Percentiles rank a stretch among this genome's conserved stretches.
phyloP scores from a whole-genome alignment of 495 filamentous ascomycete species.

The Patellaria atrata region DNA sequence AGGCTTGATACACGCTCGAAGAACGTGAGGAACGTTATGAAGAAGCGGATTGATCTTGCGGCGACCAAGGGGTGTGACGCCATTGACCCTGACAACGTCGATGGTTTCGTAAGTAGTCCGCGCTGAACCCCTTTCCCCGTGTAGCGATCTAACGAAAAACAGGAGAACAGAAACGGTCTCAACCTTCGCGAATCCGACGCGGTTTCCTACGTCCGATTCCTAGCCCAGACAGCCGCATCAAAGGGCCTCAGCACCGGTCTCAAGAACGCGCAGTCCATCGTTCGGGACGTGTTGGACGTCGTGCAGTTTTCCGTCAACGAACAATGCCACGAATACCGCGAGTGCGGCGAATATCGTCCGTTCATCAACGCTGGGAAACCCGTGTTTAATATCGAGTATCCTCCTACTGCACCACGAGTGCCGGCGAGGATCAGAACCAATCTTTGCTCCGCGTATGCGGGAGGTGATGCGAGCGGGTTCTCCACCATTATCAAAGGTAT shows the following conservation, averaged over 20 bases:
- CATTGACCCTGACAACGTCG: constrained; percentile 62
- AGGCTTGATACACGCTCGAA: constrained; percentile 41
- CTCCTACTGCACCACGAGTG: constrained; percentile 22
- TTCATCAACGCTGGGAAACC: constrained; percentile 46
- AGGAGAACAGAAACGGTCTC: constrained; percentile 36
- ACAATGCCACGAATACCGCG: constrained; percentile 45
- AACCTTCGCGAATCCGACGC: constrained; percentile 38
- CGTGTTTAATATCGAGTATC: constrained; percentile 61
- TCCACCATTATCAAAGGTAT: constrained; percentile 48
- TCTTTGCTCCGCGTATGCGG: constrained; percentile 21
- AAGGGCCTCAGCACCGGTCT: constrained; percentile 43
- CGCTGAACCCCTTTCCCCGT: neutral
- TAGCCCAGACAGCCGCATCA: constrained; percentile 36
- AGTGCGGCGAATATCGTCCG: constrained; percentile 40
- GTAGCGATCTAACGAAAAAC: constrained; percentile 2
- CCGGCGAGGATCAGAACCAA: constrained; percentile 30
- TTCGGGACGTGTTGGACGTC: constrained; percentile 37
- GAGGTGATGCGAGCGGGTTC: constrained; percentile 35
- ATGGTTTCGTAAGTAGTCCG: constrained; percentile 38
- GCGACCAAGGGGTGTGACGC: constrained; percentile 50
- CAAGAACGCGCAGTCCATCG: constrained; percentile 49
- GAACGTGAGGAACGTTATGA: constrained; percentile 50
- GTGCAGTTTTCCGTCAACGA: constrained; percentile 60
- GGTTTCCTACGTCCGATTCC: constrained; percentile 43
- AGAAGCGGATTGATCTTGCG: constrained; percentile 41